A percentile compares a stretch with the other conserved stretches of the same genome.
Evolutionary conservation across 495 filamentous ascomycete species (phyloP).

Genomic region (Podospora sp.): DNA sequence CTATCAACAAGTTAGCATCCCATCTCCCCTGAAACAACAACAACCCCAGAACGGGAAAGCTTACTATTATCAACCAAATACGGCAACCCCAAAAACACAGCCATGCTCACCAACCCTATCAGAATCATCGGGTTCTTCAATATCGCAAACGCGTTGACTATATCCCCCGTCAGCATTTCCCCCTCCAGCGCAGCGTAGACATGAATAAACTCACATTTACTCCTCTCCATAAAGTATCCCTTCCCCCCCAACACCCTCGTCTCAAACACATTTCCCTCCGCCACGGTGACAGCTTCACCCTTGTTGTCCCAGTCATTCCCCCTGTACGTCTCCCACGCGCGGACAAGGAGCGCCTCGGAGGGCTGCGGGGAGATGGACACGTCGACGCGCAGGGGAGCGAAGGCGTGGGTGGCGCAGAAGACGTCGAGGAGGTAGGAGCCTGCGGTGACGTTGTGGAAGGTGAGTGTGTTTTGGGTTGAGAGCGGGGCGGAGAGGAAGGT

Average conservation of each 20-base stretch:
- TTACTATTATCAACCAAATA: constrained; percentile 94
- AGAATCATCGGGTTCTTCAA: constrained; percentile 95
- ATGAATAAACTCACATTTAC: constrained; percentile 64
- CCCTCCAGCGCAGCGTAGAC: background rate
- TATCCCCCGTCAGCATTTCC: background rate
- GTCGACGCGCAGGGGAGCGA: constrained; percentile 77
- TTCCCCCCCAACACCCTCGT: constrained; percentile 62
- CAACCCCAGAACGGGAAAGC: constrained; percentile 44
- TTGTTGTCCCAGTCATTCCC: constrained; percentile 86
- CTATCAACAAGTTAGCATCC: constrained; percentile 46
- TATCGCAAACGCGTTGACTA: constrained; percentile 63
- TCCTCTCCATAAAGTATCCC: constrained; percentile 72
- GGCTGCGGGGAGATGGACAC: constrained; percentile 53
- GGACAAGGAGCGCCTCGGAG: constrained; percentile 53
- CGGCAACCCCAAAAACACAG: constrained; percentile 83
- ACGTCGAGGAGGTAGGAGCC: constrained; percentile 82
- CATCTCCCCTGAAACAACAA: too few relatives aligned
- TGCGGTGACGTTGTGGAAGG: constrained; percentile 65
- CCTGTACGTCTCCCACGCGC: constrained; percentile 84
- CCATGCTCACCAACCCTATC: constrained; percentile 78
- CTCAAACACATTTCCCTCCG: constrained; percentile 50
- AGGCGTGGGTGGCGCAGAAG: constrained; percentile 69
- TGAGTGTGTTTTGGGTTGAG: constrained; percentile 65
- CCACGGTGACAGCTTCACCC: constrained; percentile 60
- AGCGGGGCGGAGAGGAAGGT: constrained; percentile 58